Evolutionary conservation across 148 eudicot species (phyloP), one percentile per base, ranked within the genome.

Genomic region (Spergularia bocconei): DNA sequence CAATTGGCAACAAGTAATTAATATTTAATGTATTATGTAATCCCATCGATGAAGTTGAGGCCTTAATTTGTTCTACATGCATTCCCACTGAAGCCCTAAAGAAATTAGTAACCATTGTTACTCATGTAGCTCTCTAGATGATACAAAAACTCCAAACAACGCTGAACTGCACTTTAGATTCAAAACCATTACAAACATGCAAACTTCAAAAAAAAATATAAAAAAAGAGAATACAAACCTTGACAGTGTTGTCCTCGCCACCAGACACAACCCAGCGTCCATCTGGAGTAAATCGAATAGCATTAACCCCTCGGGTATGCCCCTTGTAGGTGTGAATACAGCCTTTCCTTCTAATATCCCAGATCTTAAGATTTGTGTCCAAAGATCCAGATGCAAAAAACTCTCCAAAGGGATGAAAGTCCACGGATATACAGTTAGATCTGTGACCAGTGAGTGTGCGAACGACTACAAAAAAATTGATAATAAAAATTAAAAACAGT

Each of bases 201-300:
- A 56, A 13, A 54, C 63, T 29, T 29, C 3, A 2, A 74, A 75
- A 41, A 63, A 36, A 23, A 81, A 68, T 29, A 29, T 29, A 29
- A 29, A 29, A 29, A 74, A 75, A 41, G 58, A 36, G 19, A 81
- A 65, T 12, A 60, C 80, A 56, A 70, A 92, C 99, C 99, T 95
- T 95, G 77, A 95, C 97, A 78, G 88, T 89, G 78, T 92, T 92
- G 86, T 95, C 99, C 87, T 95, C 97, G 20, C 99, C 96, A 61
- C 99, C 99, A 70, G 99, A 95, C 63, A 95, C 99, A 57, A 95
- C 93, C 99, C 99, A 95, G 61, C 99, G 96, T 36, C 99, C 99
- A 91, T 95, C 99, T 33, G 99, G 99, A 16, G 99, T 92, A 73
- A 92, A 95, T 88, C 99, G 86, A 80, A 95, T 87, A 20, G 94